Base-by-base conservation (phyloP, 768 basidiomycete genomes). In the Collybiopsis luxurians region DNA sequence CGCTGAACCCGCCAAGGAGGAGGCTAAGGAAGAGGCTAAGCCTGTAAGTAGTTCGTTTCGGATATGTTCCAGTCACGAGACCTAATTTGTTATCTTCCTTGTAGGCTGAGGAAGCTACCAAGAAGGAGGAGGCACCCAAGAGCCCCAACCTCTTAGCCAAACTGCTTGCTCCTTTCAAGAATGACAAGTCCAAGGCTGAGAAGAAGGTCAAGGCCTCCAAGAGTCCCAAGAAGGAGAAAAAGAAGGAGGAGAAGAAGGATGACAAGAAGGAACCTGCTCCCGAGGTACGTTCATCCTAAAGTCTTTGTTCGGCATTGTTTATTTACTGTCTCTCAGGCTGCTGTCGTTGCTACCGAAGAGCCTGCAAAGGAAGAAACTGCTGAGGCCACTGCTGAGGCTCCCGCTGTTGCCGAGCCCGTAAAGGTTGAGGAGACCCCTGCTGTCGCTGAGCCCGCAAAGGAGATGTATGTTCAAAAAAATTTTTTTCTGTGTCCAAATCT, bases 171-270 rank as follows among this genome's bases (percentile, higher is more conserved):
- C 82, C 88, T 40, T 86, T 93, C 81, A 91, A 90, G 77, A 76
- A 72, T 55, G 84, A 86, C 63, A 90, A 80, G 74, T 77, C 71
- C 61, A 79, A 79, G 70, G 79, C 73, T 61, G 79, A 77, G 66
- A 82, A 86, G 79, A 84, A 85, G 72, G 71, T 67, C 50, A 85
- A 85, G 76, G 75, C 75, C 40, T 81, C 86, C 67, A 90, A 83
- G 83, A 87, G 84, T 71, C 84, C 86, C 34, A 90, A 89, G 80
- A 89, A 88, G 75, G 83, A 86, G 69, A 89, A 89, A 78, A 89
- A 89, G 79, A 87, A 89, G 76, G 84, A 87, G 63, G 85, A 47
- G 19, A 49, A 49, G 30, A 90, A 89, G 80, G 88, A 88, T 74
- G 83, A 86, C 69, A 89, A 89, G 78, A 89, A 89, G 79, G 87